Base-by-base conservation (phyloP, 2,329 filamentous ascomycete genomes). In the Colletotrichum tofieldiae region DNA sequence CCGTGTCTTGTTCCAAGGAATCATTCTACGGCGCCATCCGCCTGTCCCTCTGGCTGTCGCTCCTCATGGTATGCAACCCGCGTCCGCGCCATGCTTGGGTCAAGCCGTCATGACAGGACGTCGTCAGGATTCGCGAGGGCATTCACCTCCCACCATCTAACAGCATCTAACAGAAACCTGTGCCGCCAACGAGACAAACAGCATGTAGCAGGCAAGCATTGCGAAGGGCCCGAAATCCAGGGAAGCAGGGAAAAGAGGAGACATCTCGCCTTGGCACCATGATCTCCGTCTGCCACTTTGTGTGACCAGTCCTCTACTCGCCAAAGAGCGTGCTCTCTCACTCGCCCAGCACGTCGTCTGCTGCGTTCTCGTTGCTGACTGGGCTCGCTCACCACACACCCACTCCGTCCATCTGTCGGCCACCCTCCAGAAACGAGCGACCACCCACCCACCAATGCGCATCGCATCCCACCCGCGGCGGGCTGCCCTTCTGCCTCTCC, bases 381-480 rank as follows among this genome's bases (percentile, higher is more conserved):
- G 65, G 69, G 37, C 58, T 68, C 58, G 51, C 66, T 64, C 47
- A 54, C 32, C 61, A 49, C 58, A 69, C 65, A 69, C 69, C 65
- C 69, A 69, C 69, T 45, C 65, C 26, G 29, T 59, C 51, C 45
- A 59, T 68, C 39, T 69, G 52, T 69, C 65, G 69, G 65, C 65
- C 65, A 72, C 69, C 65, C 65, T 72, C 69, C 69, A 72, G 45
- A 62, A 67, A 59, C 58, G 39, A 72, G 65, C 47, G 65, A 62
- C 69, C 65, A 69, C 26, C 45, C 51, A 37, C 51, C 51, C 49
- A 60, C 45, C 55, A 67, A 43, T 54, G 45, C 26, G 20, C 41
- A 29, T 54, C 32, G 35, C 39, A 67, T 63, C 65, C 63, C 62
- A 59, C 56, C 35, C 29, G 52, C 60, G 41, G 26, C 56, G 41